These are phyloP conservation scores for Speleostelium caveatum DNA, from an alignment of 78 protist genomes.

Conservation along the genomic window DNA sequence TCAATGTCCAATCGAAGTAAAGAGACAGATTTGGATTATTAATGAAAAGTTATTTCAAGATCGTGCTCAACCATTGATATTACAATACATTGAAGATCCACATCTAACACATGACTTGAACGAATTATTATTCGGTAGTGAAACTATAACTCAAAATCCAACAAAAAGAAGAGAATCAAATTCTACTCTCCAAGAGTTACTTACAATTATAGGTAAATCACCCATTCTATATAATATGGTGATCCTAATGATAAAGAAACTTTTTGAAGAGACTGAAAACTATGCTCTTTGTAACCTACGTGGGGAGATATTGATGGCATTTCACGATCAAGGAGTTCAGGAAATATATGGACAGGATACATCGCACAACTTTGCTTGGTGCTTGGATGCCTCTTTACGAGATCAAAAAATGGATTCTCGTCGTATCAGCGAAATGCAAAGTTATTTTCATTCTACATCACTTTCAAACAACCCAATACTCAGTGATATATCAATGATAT, in stretches of 20 bases:
- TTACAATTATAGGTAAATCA: slow-evolving; percentile 23
- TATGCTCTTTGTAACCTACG: slow-evolving; percentile 31
- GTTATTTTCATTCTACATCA: neutral
- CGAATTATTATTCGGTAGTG: slow-evolving; percentile 4
- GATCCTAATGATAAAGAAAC: neutral
- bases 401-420: slow-evolving; percentile 19
- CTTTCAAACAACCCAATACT: neutral
- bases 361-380: slow-evolving; percentile 62
- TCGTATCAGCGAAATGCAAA: slow-evolving; percentile 47
- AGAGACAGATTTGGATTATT: slow-evolving; percentile 66
- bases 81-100: slow-evolving; percentile 55
- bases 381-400: slow-evolving; percentile 64
- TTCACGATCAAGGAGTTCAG: slow-evolving; percentile 31
- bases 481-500: slow-evolving; percentile 66
- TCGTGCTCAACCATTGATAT: slow-evolving; percentile 18
- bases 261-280: neutral
- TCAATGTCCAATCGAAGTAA: slow-evolving; percentile 69
- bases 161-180: slow-evolving; percentile 59
- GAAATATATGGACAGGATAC: slow-evolving; percentile 18
- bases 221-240: slow-evolving; percentile 8
- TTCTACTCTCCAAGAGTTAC: slow-evolving; percentile 22
- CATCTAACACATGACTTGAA: slow-evolving; percentile 34
- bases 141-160: neutral
- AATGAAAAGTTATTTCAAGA: slow-evolving; percentile 39
- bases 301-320: slow-evolving; percentile 54